Evolutionary conservation across 202 grass and related monocot species (phyloP).

Genomic region (Setaria viridis): DNA sequence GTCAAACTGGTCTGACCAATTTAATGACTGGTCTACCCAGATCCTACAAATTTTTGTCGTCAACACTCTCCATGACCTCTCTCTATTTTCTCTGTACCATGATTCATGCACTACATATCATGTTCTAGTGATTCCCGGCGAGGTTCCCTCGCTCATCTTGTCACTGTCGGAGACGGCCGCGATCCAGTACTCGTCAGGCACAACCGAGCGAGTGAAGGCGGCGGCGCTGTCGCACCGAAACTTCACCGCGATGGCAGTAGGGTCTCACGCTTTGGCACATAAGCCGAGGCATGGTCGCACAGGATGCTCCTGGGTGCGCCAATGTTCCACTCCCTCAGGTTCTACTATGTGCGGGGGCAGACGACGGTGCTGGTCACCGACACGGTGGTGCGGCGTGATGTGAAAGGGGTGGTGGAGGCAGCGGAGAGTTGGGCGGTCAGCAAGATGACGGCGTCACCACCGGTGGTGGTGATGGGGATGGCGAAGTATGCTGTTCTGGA

Average conservation of each 20-base stretch:
- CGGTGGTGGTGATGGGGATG: slow-evolving; percentile 59
- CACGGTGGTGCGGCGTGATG: neutral
- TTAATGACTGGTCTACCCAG: no score
- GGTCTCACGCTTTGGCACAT: slow-evolving; percentile 8
- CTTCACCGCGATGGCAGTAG: slow-evolving; percentile 66
- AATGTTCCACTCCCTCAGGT: slow-evolving; percentile 78
- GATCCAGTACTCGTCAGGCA: slow-evolving; percentile 84
- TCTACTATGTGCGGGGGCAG: slow-evolving; percentile 48
- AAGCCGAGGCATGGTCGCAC: neutral
- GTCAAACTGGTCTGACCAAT: no score
- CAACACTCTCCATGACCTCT: no score
- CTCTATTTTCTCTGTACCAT: no score
- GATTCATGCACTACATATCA: no score
- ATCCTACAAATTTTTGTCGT: no score
- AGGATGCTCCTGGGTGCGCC: slow-evolving; percentile 50
- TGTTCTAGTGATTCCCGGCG: no score
- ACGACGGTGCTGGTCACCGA: slow-evolving; percentile 61
- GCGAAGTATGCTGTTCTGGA: slow-evolving; percentile 28
- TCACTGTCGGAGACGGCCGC: slow-evolving; percentile 50
- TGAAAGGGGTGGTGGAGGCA: slow-evolving; percentile 47
- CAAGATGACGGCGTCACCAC: slow-evolving; percentile 58
- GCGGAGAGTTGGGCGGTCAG: slow-evolving; percentile 59
- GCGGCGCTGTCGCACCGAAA: slow-evolving; percentile 66
- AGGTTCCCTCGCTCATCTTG: no score
- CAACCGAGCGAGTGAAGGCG: slow-evolving; percentile 77